These are phyloP conservation scores for Phycomyces nitens DNA, from an alignment of 192 early-diverging fungal genomes.

Conservation along the genomic window DNA sequence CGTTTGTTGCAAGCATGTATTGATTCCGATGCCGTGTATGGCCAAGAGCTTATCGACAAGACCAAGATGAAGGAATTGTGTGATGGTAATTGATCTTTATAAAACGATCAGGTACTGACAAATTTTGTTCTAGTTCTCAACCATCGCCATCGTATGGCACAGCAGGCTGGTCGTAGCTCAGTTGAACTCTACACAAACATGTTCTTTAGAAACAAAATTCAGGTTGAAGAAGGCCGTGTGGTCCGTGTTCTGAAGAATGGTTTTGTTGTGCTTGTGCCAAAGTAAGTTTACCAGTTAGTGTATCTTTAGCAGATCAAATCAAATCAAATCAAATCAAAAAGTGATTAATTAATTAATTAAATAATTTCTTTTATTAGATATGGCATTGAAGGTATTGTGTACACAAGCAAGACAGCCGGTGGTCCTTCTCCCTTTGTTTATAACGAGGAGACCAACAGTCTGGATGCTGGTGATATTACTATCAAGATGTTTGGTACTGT, in stretches of 20 bases:
- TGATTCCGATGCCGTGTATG: conserved; percentile 44
- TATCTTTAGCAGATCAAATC: not conserved
- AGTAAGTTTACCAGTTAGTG: conserved; percentile 43
- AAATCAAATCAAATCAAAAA: not conserved
- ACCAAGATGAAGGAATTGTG: conserved; percentile 76
- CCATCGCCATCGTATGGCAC: conserved; percentile 92
- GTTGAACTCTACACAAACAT: conserved; percentile 96
- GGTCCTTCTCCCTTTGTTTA: conserved; percentile 33
- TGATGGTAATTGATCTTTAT: conserved; percentile 56
- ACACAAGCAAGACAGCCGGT: conserved; percentile 38
- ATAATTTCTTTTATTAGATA: no score
- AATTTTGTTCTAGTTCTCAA: conserved; percentile 61
- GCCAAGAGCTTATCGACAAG: conserved; percentile 80
- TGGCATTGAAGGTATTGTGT: conserved; percentile 95
- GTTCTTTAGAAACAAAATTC: conserved; percentile 92
- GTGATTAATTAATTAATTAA: no score
- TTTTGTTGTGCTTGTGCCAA: conserved; percentile 87
- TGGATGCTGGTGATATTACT: conserved; percentile 38
- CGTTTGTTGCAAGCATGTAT: conserved; percentile 66
- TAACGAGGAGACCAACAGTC: conserved; percentile 41
- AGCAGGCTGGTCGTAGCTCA: conserved; percentile 88
- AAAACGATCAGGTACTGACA: no score
- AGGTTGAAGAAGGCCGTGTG: conserved; percentile 86
- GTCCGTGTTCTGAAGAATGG: conserved; percentile 93
- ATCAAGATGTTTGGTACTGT: conserved; percentile 82